Base-by-base conservation (phyloP, 164 flowering plant species). In the Cinnamomum chago region DNA sequence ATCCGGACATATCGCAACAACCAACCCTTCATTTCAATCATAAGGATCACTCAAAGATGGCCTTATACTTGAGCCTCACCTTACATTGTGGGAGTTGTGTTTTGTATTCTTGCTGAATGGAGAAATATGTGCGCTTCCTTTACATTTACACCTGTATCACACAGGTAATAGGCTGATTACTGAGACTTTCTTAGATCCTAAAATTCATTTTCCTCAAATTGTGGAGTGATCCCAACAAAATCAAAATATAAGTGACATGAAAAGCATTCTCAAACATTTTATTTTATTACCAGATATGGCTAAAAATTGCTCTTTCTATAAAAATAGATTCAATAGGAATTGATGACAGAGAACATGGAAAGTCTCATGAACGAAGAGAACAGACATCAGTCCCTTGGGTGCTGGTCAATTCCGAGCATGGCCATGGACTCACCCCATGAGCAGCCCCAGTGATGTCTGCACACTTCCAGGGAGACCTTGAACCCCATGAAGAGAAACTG, bases 381-480 rank as follows among this genome's bases (percentile, higher is more conserved):
- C 98, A 95, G n/a, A 86, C 77, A 65, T 81, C 85, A 73, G 75
- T 65, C 12, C 73, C 76, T 6, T 69, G 73, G 25, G 82, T 60
- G 77, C 85, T 84, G 71, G 80, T 75, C 23, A 95, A 86, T 75
- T 90, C 85, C 0, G 91, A 50, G 72, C 99, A 95, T 0, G 94
- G 94, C 79, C 67, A 87, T 2, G 99, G 99, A 66, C 77, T 86
- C 27, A 95, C 99, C 76, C 76, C 58, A 18, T 65, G 62, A 14
- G 99, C 85, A 27, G 80, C 83, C 0, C 99, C 98, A 51, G 85
- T 85, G 11, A 93, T 89, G 84, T 90, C 92, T 20, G 92, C 84
- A 81, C 98, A 94, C 76, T 85, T 82, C 96, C 97, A 94, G 1
- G 87, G 84, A 27, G 78, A 52, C 73, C 55, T 52, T 15, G 68